Evolutionary conservation across 2,329 filamentous ascomycete species (phyloP), one percentile per base, ranked within the genome.

Genomic region (Ascochyta clinopodiicola): DNA sequence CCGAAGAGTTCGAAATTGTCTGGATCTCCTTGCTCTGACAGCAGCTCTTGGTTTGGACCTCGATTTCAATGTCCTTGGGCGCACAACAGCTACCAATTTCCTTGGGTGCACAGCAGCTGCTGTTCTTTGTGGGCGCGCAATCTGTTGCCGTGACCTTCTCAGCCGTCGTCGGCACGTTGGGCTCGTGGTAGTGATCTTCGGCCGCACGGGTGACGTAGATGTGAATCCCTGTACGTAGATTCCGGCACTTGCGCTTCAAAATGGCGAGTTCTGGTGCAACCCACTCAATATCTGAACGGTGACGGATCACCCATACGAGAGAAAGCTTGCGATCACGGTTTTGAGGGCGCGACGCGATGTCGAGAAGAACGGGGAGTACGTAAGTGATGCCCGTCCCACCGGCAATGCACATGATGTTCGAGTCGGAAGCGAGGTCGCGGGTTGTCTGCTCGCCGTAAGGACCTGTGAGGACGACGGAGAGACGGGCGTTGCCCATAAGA

Each of bases 341-440:
- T n/a, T 67, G 66, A 6, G 66, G 61, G 6, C 61, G 59, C 0
- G 66, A 63, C 15, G 69, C 63, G 13, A 72, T 62, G 37, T 68
- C 64, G 1, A 72, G 65, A 7, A 75, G 64, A 9, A 75, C 65
- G 12, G 74, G 74, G 10, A 76, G 67, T n/a, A 71, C 67, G 58
- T 74, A 76, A 2, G 73, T 68, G 44, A 76, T 74, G 32, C 73
- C 74, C 2, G 74, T 75, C 9, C 74, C 74, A 22, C 74, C 74
- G 12, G 74, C 72, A 12, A 76, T 69, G 50, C 68, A 71, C 25
- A 76, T 63, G 43, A 75, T 49, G 50, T 76, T 76, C 3, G 67
- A 61, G 25, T 63, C 61, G 5, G 55, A 31, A 10, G 60, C 31
- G 9, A 72, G 62, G 13, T 64, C 57, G 36, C 56, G 60, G 34